Evolutionary conservation across 2,329 filamentous ascomycete genomes (phyloP).

Genomic region (Neofusicoccum laricinum): DNA sequence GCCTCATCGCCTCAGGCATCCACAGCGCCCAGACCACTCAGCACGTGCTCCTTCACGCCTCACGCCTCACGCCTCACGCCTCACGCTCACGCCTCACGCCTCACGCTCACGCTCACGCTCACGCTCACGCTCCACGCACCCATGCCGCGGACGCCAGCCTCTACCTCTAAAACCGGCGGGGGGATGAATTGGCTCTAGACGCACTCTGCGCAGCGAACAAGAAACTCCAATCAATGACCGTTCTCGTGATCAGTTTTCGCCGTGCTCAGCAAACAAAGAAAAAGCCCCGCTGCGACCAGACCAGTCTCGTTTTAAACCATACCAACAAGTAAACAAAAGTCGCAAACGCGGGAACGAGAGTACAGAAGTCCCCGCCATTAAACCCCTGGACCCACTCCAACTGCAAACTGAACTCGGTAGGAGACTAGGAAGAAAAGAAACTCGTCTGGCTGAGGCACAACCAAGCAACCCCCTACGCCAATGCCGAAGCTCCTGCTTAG

Average conservation of each 20-base stretch:
- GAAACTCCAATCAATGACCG: slow-evolving; percentile 8
- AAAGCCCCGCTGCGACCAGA: background rate
- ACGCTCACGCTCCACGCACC: background rate
- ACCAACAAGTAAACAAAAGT: background rate
- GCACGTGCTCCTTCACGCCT: slow-evolving; percentile 10
- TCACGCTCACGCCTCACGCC: too few species aligned
- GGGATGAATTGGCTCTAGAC: slow-evolving; percentile 8
- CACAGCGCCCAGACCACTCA: background rate
- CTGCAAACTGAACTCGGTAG: background rate
- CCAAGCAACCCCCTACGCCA: background rate
- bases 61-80: background rate
- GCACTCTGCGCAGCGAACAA: background rate
- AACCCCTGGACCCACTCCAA: background rate
- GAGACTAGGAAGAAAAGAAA: background rate
- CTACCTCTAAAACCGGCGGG: background rate
- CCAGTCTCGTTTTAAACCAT: slow-evolving; percentile 12
- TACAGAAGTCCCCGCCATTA: slow-evolving; percentile 6
- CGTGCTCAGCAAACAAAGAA: background rate
- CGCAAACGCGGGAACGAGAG: slow-evolving; percentile 6
- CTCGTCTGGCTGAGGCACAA: background rate
- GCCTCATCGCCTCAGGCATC: background rate
- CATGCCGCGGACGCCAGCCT: background rate
- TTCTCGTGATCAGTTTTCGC: slow-evolving; percentile 3
- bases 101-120: too few species aligned
- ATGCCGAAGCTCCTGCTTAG: slow-evolving; percentile 39